phyloP scores from a whole-genome alignment of 202 grass and related monocot genomes.

The Tripidium arundinaceum region DNA sequence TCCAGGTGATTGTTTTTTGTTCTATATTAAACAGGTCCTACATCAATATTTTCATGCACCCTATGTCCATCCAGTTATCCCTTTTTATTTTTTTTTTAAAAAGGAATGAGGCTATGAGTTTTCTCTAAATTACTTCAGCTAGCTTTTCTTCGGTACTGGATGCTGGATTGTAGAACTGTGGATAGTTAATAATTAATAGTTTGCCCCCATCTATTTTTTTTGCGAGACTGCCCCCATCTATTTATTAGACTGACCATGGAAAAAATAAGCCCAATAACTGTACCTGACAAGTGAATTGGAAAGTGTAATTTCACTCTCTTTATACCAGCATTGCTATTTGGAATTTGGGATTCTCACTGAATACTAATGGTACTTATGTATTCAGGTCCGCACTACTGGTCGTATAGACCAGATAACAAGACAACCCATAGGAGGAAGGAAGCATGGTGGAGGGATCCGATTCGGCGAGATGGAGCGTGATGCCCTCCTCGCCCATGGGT shows the following conservation, averaged over 20 bases:
- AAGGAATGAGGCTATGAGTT: not conserved
- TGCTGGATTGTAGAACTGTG: not conserved
- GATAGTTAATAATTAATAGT: not conserved
- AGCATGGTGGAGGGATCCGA: slow-evolving; percentile 85
- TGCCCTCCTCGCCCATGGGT: slow-evolving; percentile 73
- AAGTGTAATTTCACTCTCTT: not conserved
- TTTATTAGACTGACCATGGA: not conserved
- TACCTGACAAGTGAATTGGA: not conserved
- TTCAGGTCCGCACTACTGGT: slow-evolving; percentile 82
- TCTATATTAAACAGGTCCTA: not conserved
- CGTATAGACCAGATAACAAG: slow-evolving; percentile 75
- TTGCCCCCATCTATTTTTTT: not conserved
- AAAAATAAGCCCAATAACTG: not conserved
- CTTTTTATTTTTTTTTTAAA: not conserved
- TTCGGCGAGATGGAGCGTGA: slow-evolving; percentile 99
- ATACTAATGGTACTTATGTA: not conserved
- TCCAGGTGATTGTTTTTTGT: slow-evolving; percentile 56
- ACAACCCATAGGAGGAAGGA: slow-evolving; percentile 94
- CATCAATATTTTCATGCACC: not conserved
- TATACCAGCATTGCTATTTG: not conserved
- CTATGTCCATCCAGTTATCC: not conserved
- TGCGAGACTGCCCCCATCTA: no score
- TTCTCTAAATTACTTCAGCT: not conserved
- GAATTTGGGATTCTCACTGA: not conserved
- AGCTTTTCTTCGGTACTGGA: not conserved